phyloP scores from a whole-genome alignment of 2,329 filamentous ascomycete genomes.

The Cadophora gregata region DNA sequence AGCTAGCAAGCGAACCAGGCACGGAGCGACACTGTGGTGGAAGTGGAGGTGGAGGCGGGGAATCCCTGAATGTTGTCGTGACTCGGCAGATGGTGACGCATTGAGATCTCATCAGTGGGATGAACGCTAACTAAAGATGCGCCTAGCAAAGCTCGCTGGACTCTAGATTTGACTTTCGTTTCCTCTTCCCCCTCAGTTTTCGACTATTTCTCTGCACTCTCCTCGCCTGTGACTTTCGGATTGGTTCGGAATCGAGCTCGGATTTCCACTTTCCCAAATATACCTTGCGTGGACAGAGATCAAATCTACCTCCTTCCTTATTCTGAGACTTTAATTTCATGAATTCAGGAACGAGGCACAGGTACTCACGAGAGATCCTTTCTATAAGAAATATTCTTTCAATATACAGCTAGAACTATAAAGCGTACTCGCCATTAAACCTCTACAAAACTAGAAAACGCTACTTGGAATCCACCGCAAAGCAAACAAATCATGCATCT shows the following conservation, averaged over 20 bases:
- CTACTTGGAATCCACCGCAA: constrained; percentile 18
- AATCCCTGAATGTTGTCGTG: not conserved
- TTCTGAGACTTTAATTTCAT: not conserved
- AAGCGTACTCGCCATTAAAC: constrained; percentile 10
- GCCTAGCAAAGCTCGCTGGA: too few relatives aligned
- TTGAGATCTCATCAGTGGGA: not conserved
- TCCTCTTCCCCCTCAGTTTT: not conserved
- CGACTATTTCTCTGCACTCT: too few relatives aligned
- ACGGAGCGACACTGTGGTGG: not conserved
- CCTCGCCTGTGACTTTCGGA: too few relatives aligned
- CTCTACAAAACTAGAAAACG: constrained; percentile 10
- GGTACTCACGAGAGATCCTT: not conserved
- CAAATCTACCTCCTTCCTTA: not conserved
- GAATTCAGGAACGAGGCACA: not conserved
- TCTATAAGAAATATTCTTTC: constrained; percentile 2
- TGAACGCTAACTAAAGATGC: too few relatives aligned
- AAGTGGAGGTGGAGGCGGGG: not conserved
- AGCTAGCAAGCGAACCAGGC: not conserved
- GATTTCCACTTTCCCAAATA: not conserved
- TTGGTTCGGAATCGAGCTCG: too few relatives aligned
- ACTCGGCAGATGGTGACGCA: not conserved
- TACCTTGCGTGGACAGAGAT: not conserved
- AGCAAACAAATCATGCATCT: constrained; percentile 14
- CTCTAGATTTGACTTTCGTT: too few relatives aligned
- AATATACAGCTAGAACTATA: constrained; percentile 10